A percentile compares a stretch with the other conserved stretches of the same genome.
Evolutionary conservation across 805 yeast genomes (phyloP).

Genomic region (Cyberlindnera xishuangbannaensis): DNA sequence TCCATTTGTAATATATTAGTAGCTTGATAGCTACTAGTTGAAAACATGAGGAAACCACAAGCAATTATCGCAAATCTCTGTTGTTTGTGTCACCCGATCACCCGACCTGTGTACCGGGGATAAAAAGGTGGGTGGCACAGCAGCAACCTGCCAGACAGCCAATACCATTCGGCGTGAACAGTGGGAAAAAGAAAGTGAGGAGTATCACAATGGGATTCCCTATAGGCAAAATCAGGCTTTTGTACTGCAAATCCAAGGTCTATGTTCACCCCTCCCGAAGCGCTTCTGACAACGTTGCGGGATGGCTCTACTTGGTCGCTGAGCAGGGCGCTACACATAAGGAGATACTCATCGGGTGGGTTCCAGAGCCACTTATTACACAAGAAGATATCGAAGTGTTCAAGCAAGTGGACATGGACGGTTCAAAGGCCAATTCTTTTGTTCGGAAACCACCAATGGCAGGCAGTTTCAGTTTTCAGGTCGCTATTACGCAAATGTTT

Average conservation of each 20-base stretch:
- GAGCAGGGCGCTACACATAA: constrained; percentile 44
- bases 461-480: constrained; percentile 61
- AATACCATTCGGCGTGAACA: too few relatives aligned
- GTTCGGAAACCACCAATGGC: constrained; percentile 47
- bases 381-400: constrained; percentile 43
- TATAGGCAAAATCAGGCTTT: constrained; percentile 23
- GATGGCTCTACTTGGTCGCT: constrained; percentile 61
- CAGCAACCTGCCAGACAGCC: too few relatives aligned
- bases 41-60: too few relatives aligned
- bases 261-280: constrained; percentile 78
- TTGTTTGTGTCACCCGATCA: too few relatives aligned
- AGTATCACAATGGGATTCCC: constrained; percentile 11
- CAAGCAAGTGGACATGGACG: constrained; percentile 41
- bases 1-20: too few relatives aligned
- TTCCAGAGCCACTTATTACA: constrained; percentile 50
- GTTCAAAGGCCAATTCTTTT: constrained; percentile 19
- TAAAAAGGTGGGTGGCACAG: too few relatives aligned
- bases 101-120: too few relatives aligned
- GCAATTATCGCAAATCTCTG: too few relatives aligned
- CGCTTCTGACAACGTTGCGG: constrained; percentile 72
- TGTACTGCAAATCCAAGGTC: constrained; percentile 58
- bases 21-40: too few relatives aligned
- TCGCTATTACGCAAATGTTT: constrained; percentile 54
- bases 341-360: constrained; percentile 61
- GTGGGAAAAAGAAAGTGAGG: too few relatives aligned